phyloP scores from a whole-genome alignment of 257 asterid species.

The Gynochthodes officinalis region DNA sequence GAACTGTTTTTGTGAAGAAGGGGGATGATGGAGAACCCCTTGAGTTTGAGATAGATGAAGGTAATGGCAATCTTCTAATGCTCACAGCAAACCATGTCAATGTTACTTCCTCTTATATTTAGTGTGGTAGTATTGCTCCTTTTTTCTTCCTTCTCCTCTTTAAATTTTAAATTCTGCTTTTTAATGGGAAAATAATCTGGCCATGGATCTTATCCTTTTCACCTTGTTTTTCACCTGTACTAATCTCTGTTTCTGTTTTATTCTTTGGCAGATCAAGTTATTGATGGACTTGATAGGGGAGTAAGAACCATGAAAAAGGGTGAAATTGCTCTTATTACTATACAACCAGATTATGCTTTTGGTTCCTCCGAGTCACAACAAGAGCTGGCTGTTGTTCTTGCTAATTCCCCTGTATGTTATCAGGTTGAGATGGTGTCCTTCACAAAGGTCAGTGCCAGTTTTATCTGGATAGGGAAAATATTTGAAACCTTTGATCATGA shows the following conservation, averaged over 20 bases:
- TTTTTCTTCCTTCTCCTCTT: neutral
- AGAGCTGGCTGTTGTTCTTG: slow-evolving; percentile 52
- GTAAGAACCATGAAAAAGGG: slow-evolving; percentile 59
- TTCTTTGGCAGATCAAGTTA: slow-evolving; percentile 39
- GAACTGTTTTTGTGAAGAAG: slow-evolving; percentile 43
- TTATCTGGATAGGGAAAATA: neutral
- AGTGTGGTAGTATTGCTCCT: neutral
- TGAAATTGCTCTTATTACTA: slow-evolving; percentile 39
- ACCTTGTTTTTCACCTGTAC: neutral
- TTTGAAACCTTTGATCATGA: neutral
- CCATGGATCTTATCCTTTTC: neutral
- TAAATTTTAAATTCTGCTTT: neutral
- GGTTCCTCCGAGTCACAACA: slow-evolving; percentile 43
- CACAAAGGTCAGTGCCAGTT: slow-evolving; percentile 38
- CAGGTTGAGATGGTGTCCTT: slow-evolving; percentile 57
- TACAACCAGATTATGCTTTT: slow-evolving; percentile 54
- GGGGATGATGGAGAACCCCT: slow-evolving; percentile 39
- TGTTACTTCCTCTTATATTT: neutral
- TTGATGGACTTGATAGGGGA: slow-evolving; percentile 54
- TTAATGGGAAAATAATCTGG: neutral
- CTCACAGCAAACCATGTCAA: neutral
- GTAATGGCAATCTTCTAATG: slow-evolving; percentile 15
- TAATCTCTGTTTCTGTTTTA: neutral
- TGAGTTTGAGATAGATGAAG: slow-evolving; percentile 57
- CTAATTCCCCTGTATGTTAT: slow-evolving; percentile 36